Conservation (phyloP, 352 stramenopile genomes). For the Phytopythium cucurbitacearum region DNA sequence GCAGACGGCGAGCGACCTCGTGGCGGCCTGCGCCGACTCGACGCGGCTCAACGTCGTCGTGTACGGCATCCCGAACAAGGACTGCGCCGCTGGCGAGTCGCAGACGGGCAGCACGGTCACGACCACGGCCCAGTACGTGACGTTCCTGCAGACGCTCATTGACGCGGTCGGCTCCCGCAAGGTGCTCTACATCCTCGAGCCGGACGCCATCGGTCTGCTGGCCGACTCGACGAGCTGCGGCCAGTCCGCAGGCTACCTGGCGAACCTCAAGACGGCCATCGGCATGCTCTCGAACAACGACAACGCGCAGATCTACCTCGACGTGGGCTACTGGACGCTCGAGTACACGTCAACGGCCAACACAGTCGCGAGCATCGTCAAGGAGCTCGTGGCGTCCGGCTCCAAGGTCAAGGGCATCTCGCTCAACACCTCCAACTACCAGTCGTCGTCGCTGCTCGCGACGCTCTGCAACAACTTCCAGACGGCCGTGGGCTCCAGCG, state of each 20-base stretch:
- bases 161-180: constrained; percentile 44
- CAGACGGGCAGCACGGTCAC: constrained; percentile 22
- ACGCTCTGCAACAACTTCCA: constrained; percentile 58
- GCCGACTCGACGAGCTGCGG: constrained; percentile 26
- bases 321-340: constrained; percentile 66
- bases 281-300: constrained; percentile 43
- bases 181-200: constrained; percentile 66
- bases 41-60: constrained; percentile 56
- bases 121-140: constrained; percentile 39
- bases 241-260: constrained; percentile 38
- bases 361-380: constrained; percentile 29
- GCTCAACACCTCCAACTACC: constrained; percentile 82
- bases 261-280: constrained; percentile 49
- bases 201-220: constrained; percentile 55
- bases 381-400: constrained; percentile 24
- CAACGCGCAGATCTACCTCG: constrained; percentile 72
- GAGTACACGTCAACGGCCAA: constrained; percentile 14
- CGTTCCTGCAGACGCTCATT: constrained; percentile 44
- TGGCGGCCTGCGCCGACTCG: constrained; percentile 26
- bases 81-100: constrained; percentile 59
- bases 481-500: constrained; percentile 26
- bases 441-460: constrained; percentile 39
- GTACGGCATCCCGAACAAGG: constrained; percentile 73
- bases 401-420: constrained; percentile 55
- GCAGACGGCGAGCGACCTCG: constrained; percentile 21